phyloP scores from a whole-genome alignment of 257 asterid species.

The Plantago major region DNA sequence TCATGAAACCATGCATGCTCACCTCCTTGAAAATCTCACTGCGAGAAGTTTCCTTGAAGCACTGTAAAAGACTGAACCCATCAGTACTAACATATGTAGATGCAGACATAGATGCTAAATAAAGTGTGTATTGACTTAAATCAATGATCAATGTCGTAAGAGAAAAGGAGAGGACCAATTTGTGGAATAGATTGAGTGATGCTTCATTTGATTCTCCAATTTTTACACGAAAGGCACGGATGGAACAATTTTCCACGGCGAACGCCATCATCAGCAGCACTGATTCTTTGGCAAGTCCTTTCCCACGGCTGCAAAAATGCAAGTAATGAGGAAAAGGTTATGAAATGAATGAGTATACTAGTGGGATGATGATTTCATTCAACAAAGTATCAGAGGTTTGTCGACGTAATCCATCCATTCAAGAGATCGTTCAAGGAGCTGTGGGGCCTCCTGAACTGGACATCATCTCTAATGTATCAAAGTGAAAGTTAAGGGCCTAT shows the following conservation, averaged over 20 bases:
- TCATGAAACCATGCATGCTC: conserved; percentile 15
- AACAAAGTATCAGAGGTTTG: conserved; percentile 92
- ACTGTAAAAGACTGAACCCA: conserved; percentile 36
- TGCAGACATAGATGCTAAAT: neutral
- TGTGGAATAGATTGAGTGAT: conserved; percentile 66
- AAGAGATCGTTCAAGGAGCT: conserved; percentile 93
- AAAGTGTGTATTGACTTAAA: too few species aligned
- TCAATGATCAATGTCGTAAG: neutral
- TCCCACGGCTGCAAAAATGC: conserved; percentile 58
- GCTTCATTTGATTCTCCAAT: conserved; percentile 72
- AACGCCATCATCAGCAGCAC: conserved; percentile 79
- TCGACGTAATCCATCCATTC: conserved; percentile 90
- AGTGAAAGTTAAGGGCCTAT: conserved; percentile 59
- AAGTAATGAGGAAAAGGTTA: too few species aligned
- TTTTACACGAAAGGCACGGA: conserved; percentile 57
- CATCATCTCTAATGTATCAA: conserved; percentile 48
- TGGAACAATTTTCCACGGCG: conserved; percentile 58
- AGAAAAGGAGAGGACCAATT: conserved; percentile 40
- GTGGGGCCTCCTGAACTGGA: conserved; percentile 82
- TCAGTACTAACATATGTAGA: conserved; percentile 1
- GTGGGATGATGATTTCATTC: conserved; percentile 57
- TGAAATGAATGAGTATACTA: conserved; percentile 12
- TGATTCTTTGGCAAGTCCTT: conserved; percentile 85
- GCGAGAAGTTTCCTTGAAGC: conserved; percentile 56
- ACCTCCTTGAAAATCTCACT: conserved; percentile 88